These are phyloP conservation scores for Vitis rotundifolia DNA, from an alignment of 164 flowering plant species.

Conservation along the genomic window DNA sequence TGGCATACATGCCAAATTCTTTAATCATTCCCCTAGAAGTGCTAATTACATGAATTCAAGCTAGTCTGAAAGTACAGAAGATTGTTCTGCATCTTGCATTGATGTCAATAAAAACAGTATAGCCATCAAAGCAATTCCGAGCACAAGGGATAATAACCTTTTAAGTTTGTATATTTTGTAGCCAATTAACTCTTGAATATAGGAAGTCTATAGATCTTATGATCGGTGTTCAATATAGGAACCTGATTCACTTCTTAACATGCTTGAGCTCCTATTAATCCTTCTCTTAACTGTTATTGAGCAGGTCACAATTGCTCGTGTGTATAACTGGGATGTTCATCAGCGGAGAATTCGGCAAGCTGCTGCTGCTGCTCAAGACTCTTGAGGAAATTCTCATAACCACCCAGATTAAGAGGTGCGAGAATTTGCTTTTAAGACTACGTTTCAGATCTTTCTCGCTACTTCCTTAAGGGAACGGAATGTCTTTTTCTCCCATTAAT, in stretches of 20 bases:
- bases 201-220: too few relatives aligned
- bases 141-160: too few relatives aligned
- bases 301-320: conserved; percentile 97
- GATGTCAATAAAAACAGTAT: too few relatives aligned
- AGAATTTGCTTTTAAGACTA: conserved; percentile 3
- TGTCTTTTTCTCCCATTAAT: background rate
- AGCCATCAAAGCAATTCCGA: too few relatives aligned
- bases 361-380: conserved; percentile 35
- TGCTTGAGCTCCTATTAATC: too few relatives aligned
- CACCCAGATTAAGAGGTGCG: background rate
- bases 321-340: conserved; percentile 98
- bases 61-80: too few relatives aligned
- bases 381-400: conserved; percentile 13
- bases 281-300: conserved; percentile 10
- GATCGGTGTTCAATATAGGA: too few relatives aligned
- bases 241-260: too few relatives aligned
- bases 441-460: conserved; percentile 2
- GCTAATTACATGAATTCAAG: too few relatives aligned
- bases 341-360: conserved; percentile 72
- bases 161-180: too few relatives aligned
- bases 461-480: conserved; percentile 5
- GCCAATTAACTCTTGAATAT: too few relatives aligned
- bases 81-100: too few relatives aligned
- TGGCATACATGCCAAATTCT: background rate
- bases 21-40: background rate